A percentile compares a stretch with the other conserved stretches of the same genome.
Conservation (phyloP, 805 yeast species). For the Ogataea dorogensis region DNA sequence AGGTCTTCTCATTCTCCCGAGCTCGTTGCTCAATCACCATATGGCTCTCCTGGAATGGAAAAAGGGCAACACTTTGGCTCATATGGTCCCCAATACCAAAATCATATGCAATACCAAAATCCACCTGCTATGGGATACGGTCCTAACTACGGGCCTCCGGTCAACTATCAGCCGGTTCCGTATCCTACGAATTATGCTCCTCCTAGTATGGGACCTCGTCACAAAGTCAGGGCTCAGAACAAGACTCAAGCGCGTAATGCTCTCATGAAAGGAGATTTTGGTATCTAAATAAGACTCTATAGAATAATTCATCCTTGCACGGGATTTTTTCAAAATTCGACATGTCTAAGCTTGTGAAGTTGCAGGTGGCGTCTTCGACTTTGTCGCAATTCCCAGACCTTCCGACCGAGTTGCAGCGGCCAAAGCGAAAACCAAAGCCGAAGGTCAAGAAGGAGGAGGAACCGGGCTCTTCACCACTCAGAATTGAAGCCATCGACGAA, state of each 20-base stretch:
- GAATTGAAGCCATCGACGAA: constrained; percentile 20
- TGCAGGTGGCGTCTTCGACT: constrained; percentile 14
- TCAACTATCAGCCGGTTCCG: neutral
- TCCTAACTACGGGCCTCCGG: neutral
- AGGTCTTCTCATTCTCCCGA: constrained; percentile 8
- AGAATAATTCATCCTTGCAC: constrained; percentile 1
- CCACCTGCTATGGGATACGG: constrained; percentile 36
- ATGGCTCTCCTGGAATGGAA: constrained; percentile 5
- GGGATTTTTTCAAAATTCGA: constrained; percentile 2
- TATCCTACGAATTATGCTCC: constrained; percentile 25
- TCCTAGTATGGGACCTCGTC: constrained; percentile 43
- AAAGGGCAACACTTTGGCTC: constrained; percentile 6
- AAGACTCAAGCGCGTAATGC: constrained; percentile 63
- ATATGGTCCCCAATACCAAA: constrained; percentile 8
- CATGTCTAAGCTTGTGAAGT: constrained; percentile 17
- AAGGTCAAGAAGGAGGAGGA: constrained; percentile 16
- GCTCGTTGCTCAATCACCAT: constrained; percentile 6
- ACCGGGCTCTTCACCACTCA: constrained; percentile 18
- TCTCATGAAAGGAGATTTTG: constrained; percentile 64
- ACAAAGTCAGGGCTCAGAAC: constrained; percentile 41
- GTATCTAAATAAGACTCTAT: constrained; percentile 42
- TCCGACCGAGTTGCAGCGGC: constrained; percentile 10
- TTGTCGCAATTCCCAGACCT: constrained; percentile 14
- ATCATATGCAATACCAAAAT: neutral
- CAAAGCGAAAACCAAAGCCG: constrained; percentile 8